These are phyloP conservation scores for Phytophthora palmivora DNA, from an alignment of 352 stramenopile species.

Conservation along the genomic window DNA sequence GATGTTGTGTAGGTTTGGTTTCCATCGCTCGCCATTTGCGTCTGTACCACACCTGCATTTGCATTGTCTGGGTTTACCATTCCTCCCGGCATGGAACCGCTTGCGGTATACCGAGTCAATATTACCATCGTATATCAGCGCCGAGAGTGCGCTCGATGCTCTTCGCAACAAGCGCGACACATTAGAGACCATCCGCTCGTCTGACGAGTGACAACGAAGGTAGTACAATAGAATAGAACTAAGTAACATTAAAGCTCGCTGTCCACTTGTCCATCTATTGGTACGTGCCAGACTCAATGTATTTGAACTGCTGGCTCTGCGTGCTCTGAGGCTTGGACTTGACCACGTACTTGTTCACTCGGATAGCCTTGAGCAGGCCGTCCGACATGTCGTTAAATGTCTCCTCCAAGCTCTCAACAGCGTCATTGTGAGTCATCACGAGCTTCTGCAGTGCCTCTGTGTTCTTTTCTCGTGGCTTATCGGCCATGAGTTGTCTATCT, in stretches of 20 bases:
- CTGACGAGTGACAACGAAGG: conserved; percentile 17
- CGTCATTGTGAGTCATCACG: conserved; percentile 71
- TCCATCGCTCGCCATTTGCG: conserved; percentile 74
- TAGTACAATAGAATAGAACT: conserved; percentile 31
- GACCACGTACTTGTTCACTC: conserved; percentile 87
- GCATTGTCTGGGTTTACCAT: conserved; percentile 73
- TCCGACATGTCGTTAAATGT: conserved; percentile 89
- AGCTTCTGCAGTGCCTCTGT: conserved; percentile 73
- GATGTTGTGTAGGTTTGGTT: conserved; percentile 55
- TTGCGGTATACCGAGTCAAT: conserved; percentile 65
- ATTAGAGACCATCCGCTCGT: conserved; percentile 25
- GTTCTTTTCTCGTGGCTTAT: conserved; percentile 73
- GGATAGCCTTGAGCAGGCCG: conserved; percentile 81
- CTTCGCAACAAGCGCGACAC: conserved; percentile 35
- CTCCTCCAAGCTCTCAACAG: conserved; percentile 81
- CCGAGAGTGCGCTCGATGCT: conserved; percentile 45
- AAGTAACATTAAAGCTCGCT: conserved; percentile 31
- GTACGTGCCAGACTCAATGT: conserved; percentile 86
- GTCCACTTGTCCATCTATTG: conserved; percentile 29
- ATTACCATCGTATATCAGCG: conserved; percentile 65
- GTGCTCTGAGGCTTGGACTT: conserved; percentile 82
- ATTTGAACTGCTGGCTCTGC: conserved; percentile 85
- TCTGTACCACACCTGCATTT: conserved; percentile 80
- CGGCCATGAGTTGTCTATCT: conserved; percentile 74
- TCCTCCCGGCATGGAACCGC: conserved; percentile 67